Conservation (phyloP, 2,329 filamentous ascomycete species). For the Trichoderma atroviride region DNA sequence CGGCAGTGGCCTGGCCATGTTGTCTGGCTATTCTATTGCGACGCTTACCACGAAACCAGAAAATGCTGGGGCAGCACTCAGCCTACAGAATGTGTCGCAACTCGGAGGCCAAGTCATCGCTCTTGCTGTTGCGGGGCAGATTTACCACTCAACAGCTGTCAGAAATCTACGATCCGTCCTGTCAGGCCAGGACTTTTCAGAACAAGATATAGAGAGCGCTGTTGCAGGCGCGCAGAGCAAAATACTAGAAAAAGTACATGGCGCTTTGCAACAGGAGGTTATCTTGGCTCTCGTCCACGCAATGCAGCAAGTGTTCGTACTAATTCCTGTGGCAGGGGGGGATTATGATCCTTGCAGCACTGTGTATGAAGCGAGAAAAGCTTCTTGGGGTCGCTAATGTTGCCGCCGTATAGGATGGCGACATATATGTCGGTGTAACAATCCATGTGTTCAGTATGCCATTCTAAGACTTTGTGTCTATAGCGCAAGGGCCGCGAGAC, state of each 20-base stretch:
- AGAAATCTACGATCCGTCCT: background rate
- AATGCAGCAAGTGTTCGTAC: background rate
- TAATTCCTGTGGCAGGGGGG: background rate
- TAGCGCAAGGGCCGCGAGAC: too few species aligned
- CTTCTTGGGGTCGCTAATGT: background rate
- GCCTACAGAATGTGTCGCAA: background rate
- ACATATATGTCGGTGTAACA: too few species aligned
- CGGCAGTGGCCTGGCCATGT: background rate
- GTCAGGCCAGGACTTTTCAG: background rate
- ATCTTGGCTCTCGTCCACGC: background rate
- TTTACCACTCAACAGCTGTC: background rate
- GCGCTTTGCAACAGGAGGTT: background rate
- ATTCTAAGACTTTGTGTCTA: too few species aligned
- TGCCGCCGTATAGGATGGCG: background rate
- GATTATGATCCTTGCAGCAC: background rate
- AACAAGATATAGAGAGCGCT: background rate
- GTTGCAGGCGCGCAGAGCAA: background rate
- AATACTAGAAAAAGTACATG: background rate
- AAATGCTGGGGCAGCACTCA: background rate
- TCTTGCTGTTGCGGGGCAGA: background rate
- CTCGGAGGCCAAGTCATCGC: background rate
- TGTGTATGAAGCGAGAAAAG: background rate
- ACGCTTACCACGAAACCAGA: background rate
- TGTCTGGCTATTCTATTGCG: background rate
- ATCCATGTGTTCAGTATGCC: too few species aligned